A percentile compares a stretch with the other conserved stretches of the same genome.
These are phyloP conservation scores for Phytophthora vignae DNA, from an alignment of 352 stramenopile species.

Conservation along the genomic window DNA sequence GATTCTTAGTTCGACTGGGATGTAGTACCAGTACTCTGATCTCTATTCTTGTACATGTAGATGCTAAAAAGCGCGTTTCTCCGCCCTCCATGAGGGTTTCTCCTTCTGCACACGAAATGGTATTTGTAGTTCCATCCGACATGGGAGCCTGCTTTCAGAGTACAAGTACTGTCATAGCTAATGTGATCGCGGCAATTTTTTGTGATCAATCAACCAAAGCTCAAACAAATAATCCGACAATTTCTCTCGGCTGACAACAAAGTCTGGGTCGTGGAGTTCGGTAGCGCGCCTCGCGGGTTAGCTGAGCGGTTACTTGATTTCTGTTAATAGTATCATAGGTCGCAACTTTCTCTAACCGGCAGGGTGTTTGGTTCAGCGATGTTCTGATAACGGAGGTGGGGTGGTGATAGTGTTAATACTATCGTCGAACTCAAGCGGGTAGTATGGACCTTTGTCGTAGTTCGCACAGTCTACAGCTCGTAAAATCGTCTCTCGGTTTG, in stretches of 20 bases:
- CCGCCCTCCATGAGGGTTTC: too few species aligned
- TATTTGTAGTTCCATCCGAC: not conserved
- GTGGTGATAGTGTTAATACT: slow-evolving; percentile 5
- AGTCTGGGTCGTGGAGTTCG: too few species aligned
- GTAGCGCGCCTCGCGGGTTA: too few species aligned
- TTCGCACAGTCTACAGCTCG: not conserved
- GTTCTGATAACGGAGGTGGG: not conserved
- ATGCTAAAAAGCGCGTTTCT: not conserved
- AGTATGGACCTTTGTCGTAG: not conserved
- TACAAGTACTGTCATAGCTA: not conserved
- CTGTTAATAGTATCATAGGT: too few species aligned
- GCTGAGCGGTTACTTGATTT: too few species aligned
- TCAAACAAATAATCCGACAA: too few species aligned
- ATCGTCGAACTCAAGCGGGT: not conserved
- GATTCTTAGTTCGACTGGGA: not conserved
- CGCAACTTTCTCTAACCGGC: too few species aligned
- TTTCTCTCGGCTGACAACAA: too few species aligned
- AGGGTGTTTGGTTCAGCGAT: not conserved
- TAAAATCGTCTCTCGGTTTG: not conserved
- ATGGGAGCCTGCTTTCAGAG: not conserved
- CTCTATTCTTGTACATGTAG: not conserved
- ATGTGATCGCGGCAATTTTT: too few species aligned
- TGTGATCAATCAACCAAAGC: not conserved
- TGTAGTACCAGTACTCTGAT: not conserved
- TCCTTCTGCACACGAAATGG: not conserved